These are phyloP conservation scores for Suillus plorans DNA, from an alignment of 768 basidiomycete genomes.

Conservation along the genomic window DNA sequence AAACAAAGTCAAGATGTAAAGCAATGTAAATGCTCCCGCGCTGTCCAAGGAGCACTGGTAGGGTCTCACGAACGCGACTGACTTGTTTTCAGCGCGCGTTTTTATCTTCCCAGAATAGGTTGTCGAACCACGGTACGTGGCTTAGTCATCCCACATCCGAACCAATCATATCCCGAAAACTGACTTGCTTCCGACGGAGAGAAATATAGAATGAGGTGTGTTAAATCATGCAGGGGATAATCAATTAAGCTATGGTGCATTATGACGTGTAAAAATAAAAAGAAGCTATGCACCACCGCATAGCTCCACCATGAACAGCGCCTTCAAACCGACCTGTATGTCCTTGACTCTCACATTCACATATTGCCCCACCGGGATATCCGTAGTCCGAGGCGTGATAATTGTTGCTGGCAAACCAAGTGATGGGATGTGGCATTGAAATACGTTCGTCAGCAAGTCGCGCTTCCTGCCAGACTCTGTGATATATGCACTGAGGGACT, in stretches of 20 bases:
- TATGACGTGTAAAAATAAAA: not conserved
- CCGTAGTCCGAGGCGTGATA: slow-evolving; percentile 8
- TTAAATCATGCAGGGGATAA: not conserved
- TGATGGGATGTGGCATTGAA: slow-evolving; percentile 24
- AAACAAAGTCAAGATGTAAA: slow-evolving; percentile 6
- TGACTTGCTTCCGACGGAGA: slow-evolving; percentile 8
- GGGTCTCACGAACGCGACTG: slow-evolving; percentile 10
- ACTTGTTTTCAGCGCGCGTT: slow-evolving; percentile 10
- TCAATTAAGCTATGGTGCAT: not conserved
- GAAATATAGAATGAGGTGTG: not conserved
- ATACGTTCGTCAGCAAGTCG: slow-evolving; percentile 5
- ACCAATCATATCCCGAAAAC: slow-evolving; percentile 7
- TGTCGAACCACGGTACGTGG: slow-evolving; percentile 10
- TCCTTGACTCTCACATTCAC: slow-evolving; percentile 26
- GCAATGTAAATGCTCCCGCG: not conserved
- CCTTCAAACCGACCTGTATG: slow-evolving; percentile 28
- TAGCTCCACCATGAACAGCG: not conserved
- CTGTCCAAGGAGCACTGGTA: not conserved
- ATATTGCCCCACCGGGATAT: slow-evolving; percentile 25
- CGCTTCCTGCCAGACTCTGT: slow-evolving; percentile 16
- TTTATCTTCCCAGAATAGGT: slow-evolving; percentile 2
- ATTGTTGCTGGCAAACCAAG: slow-evolving; percentile 25
- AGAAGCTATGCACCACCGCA: not conserved
- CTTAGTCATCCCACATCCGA: slow-evolving; percentile 24
- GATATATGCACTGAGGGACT: slow-evolving; percentile 26